Conservation (phyloP, 345 rosid species). For the Mercurialis annua region DNA sequence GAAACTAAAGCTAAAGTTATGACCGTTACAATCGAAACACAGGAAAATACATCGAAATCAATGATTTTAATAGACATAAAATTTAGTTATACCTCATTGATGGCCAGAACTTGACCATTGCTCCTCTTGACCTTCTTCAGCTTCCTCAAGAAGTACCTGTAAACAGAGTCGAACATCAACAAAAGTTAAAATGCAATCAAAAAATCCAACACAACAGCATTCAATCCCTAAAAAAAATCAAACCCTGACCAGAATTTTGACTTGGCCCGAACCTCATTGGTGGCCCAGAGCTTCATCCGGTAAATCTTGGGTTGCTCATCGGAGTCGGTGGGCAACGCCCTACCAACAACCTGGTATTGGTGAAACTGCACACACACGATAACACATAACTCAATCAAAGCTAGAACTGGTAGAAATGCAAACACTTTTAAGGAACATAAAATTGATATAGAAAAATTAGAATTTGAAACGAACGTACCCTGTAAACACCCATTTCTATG, state of each 20-base stretch:
- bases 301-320: slow-evolving; percentile 57
- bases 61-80: not conserved
- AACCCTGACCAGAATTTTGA: slow-evolving; percentile 56
- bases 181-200: not conserved
- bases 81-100: slow-evolving; percentile 39
- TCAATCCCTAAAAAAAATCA: not conserved
- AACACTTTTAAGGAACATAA: too few relatives aligned
- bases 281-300: slow-evolving; percentile 62
- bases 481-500: too few relatives aligned
- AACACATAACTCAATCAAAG: too few relatives aligned
- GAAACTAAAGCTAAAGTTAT: too few relatives aligned
- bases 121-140: slow-evolving; percentile 55
- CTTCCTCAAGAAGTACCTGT: slow-evolving; percentile 53
- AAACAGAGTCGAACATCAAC: not conserved
- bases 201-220: not conserved
- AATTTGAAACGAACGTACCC: too few relatives aligned
- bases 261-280: slow-evolving; percentile 58
- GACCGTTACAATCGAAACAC: too few relatives aligned
- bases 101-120: slow-evolving; percentile 51
- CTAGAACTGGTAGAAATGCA: too few relatives aligned
- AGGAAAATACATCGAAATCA: too few relatives aligned
- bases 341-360: slow-evolving; percentile 66
- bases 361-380: slow-evolving; percentile 60
- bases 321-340: slow-evolving; percentile 56
- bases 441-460: too few relatives aligned